Conservation (phyloP, 2,329 filamentous ascomycete genomes). For the Rutstroemia sp. region DNA sequence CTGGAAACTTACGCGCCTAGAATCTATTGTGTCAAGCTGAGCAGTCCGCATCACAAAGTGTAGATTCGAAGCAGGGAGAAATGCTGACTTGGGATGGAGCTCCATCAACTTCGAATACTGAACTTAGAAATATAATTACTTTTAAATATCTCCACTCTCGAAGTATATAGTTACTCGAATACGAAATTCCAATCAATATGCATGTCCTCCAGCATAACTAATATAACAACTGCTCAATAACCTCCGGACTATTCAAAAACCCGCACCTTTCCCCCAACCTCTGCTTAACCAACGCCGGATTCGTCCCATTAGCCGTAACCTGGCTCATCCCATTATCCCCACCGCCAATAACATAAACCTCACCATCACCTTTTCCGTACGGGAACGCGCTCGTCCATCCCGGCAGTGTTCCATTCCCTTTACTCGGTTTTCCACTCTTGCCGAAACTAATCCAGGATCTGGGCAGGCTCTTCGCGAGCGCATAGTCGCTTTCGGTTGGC, state of each 20-base stretch:
- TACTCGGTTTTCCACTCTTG: slow-evolving; percentile 28
- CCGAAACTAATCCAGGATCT: slow-evolving; percentile 43
- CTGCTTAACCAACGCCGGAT: slow-evolving; percentile 32
- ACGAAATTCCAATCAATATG: no score
- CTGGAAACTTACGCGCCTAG: no score
- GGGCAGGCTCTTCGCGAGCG: slow-evolving; percentile 34
- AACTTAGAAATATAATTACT: no score
- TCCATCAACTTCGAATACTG: no score
- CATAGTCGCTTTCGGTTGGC: slow-evolving; percentile 34
- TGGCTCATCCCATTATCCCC: slow-evolving; percentile 30
- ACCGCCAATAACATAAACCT: slow-evolving; percentile 37
- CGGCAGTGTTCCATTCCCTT: slow-evolving; percentile 31
- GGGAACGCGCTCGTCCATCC: slow-evolving; percentile 35
- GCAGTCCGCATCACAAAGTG: no score
- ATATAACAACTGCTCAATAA: slow-evolving; percentile 29
- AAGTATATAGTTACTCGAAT: no score
- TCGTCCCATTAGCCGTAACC: slow-evolving; percentile 30
- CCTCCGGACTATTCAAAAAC: slow-evolving; percentile 33
- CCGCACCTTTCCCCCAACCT: slow-evolving; percentile 39
- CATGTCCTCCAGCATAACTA: neutral
- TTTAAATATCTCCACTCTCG: no score
- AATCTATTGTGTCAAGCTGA: no score
- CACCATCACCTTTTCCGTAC: slow-evolving; percentile 16
- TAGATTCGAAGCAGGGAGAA: no score
- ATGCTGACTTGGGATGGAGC: no score